Evolutionary conservation across 2,329 filamentous ascomycete genomes (phyloP), one percentile per base, ranked within the genome.

Genomic region (Pezicula rhizophila): DNA sequence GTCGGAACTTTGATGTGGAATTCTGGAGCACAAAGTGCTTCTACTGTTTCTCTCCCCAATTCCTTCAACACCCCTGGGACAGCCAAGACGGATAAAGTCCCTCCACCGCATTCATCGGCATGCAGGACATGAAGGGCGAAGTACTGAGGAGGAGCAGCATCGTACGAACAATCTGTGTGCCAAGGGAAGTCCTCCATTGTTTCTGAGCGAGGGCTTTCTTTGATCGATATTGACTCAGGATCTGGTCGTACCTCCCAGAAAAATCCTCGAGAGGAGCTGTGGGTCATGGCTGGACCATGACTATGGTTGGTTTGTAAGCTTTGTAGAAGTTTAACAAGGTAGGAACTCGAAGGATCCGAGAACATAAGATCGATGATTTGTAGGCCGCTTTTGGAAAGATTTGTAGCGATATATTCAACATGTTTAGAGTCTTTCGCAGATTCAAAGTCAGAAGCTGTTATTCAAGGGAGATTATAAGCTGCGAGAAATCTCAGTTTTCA

Each of bases 81-180:
- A 2, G 51, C 45, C 6, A 64, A 49, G 35, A 63, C 43, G 1
- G 52, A 58, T 5, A 61, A 47, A 8, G 58, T 53, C 0, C 60
- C 61, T 7, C 60, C 60, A 6, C 56, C 58, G 25, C 26, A 54
- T 39, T 50, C 45, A 34, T 63, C 61, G 2, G 53, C 42, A 8
- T 59, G 59, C 12, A 64, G 42, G 11, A 64, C 54, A 18, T 64
- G 59, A 2, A 64, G 53, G 3, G 58, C 61, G 43, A 64, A 62
- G 42, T 56, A 60, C 12, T 57, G 55, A 8, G 61, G 61, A 15
- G 61, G 61, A 10, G 33, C 26, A 12, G 38, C 35, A 25, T 59
- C 60, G 34, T 62, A 64, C 2, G 55, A 60, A 38, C 60, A 63
- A 46, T 63, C 61, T 4, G 61, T 63, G 46, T 64, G 61, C 61